Base-by-base conservation (phyloP, 257 asterid genomes). In the Mentha longifolia region DNA sequence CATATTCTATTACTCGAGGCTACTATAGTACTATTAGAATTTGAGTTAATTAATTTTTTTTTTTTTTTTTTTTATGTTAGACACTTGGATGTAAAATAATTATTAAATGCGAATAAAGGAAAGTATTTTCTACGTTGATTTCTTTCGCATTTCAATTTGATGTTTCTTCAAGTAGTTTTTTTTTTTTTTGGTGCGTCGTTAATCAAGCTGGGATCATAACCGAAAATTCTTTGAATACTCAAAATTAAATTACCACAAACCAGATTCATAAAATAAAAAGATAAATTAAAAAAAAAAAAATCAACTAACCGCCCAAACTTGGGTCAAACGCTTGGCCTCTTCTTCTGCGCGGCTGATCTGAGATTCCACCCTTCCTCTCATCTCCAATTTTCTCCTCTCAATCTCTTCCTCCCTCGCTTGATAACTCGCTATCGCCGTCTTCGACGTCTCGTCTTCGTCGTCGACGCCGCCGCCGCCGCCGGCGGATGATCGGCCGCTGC, bases 381-480 rank as follows among this genome's bases (percentile, higher is more conserved):
- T 80, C 83, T 85, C 89, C 89, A 81, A 69, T 57, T 85, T 92
- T 79, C 77, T 86, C 89, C 83, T 85, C 82, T 89, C 97, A 12
- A 92, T 92, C 86, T 85, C 96, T 70, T 89, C 97, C 67, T 92
- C 98, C 63, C 82, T 75, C 1, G 94, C 95, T 56, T 83, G 96
- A 61, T 86, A 87, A 6, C 92, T 73, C 0, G 94, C 85, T 6
- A 92, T 79, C 6, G 94, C 96, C 82, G 80, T 15, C 64, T 79
- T 89, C 5, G 95, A 78, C 2, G 84, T 84, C 80, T 89, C 95
- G 33, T 88, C 88, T 0, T 83, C 89, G 0, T 81, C 91, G 3
- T 78, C 83, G 6, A 3, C 47, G 14, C 39, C 54, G 7, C 54
- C 54, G 0, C 42, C 62, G 7, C 77, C 88, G 3, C 67, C 80